These are phyloP conservation scores for Cladorrhinum samala DNA, from an alignment of 495 filamentous ascomycete species.

Conservation along the genomic window DNA sequence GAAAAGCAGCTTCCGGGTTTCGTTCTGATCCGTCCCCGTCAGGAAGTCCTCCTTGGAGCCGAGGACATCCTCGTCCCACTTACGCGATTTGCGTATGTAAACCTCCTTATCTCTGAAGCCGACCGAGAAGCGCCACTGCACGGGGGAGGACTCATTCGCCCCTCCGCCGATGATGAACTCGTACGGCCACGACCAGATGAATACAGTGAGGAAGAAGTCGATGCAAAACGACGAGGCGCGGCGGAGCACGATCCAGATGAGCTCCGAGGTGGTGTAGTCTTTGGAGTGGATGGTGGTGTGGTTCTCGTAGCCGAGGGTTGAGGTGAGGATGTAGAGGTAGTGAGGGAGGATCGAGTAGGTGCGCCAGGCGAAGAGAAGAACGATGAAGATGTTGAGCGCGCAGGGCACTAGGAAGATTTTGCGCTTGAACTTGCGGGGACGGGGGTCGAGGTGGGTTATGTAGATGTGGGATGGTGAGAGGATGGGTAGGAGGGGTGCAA, in stretches of 20 bases:
- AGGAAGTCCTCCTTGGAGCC: constrained; percentile 19
- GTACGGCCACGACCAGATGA: constrained; percentile 69
- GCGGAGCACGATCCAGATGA: constrained; percentile 42
- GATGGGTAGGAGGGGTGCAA: constrained; percentile 53
- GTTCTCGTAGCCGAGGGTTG: constrained; percentile 54
- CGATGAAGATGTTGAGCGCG: constrained; percentile 59
- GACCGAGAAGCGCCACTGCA: constrained; percentile 61
- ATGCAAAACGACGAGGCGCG: constrained; percentile 57
- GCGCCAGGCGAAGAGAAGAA: constrained; percentile 53
- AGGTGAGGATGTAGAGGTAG: constrained; percentile 57
- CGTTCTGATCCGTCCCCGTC: constrained; percentile 4
- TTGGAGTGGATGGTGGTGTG: constrained; percentile 52
- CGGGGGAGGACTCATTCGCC: constrained; percentile 46
- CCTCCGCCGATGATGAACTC: constrained; percentile 59
- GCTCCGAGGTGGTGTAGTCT: constrained; percentile 42
- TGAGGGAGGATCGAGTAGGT: constrained; percentile 54
- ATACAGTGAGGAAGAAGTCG: constrained; percentile 63
- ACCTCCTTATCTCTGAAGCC: constrained; percentile 68
- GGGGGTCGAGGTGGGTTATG: constrained; percentile 69
- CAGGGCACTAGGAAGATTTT: constrained; percentile 71
- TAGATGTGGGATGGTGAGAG: constrained; percentile 63
- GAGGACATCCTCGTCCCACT: constrained; percentile 47
- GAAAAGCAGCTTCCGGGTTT: constrained; percentile 27
- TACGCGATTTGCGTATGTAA: constrained; percentile 62
- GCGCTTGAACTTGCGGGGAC: constrained; percentile 57